Evolutionary conservation across 139 green algal species (phyloP).

Genomic region (Mesostigma viride): DNA sequence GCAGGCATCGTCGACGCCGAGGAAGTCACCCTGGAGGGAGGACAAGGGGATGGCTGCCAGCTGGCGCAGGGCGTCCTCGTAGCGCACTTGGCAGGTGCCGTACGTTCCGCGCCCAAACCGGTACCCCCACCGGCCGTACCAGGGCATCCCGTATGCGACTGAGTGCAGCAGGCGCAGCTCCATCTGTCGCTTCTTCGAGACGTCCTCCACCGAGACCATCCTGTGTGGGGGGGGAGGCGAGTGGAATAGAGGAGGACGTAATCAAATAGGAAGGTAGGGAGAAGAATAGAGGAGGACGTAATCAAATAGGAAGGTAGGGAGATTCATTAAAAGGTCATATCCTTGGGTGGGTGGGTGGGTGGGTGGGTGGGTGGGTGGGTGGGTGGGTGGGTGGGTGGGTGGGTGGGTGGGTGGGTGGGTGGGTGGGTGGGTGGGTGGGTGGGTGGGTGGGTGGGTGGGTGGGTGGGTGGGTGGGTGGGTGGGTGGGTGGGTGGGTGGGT

Average conservation of each 20-base stretch:
- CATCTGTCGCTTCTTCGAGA: slow-evolving; percentile 64
- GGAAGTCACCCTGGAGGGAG: not conserved
- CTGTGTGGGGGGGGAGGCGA: too few relatives aligned
- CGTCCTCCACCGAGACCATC: slow-evolving; percentile 57
- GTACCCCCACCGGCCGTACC: slow-evolving; percentile 91
- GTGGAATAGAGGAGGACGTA: too few relatives aligned
- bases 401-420: too few relatives aligned
- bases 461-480: too few relatives aligned
- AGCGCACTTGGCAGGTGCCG: slow-evolving; percentile 54
- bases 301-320: not conserved
- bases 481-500: too few relatives aligned
- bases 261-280: slow-evolving; percentile 8
- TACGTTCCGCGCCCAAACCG: slow-evolving; percentile 73
- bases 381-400: too few relatives aligned
- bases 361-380: too few relatives aligned
- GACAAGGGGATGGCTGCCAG: not conserved
- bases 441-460: too few relatives aligned
- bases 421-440: too few relatives aligned
- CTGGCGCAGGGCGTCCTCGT: slow-evolving; percentile 37
- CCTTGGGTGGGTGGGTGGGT: too few relatives aligned
- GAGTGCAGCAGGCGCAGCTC: slow-evolving; percentile 79
- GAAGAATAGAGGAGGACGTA: not conserved
- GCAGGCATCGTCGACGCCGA: not conserved
- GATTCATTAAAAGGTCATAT: too few relatives aligned
- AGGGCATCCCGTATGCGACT: slow-evolving; percentile 56